A percentile compares a stretch with the other conserved stretches of the same genome.
Evolutionary conservation across 1,139 yeast species (phyloP).

Genomic region (Debaryomyces sp.): DNA sequence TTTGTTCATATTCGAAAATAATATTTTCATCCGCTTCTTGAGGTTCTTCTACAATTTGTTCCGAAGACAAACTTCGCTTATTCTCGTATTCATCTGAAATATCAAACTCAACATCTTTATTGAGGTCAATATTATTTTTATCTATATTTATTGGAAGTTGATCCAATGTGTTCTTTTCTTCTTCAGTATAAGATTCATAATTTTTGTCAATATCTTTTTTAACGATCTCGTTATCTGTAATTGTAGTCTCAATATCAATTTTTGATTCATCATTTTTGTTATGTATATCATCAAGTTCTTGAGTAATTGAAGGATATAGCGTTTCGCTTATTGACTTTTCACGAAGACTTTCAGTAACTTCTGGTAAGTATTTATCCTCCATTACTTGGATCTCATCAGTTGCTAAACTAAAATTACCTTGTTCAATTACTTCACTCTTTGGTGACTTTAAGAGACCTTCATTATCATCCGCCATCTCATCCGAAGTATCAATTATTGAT

Average conservation of each 20-base stretch:
- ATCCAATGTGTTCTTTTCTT: not conserved
- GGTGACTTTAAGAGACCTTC: not conserved
- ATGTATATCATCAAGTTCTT: not conserved
- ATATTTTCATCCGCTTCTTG: slow-evolving; percentile 10
- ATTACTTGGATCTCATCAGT: not conserved
- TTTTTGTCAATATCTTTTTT: too few species aligned
- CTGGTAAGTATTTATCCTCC: not conserved
- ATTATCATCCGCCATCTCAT: not conserved
- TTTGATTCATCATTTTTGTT: not conserved
- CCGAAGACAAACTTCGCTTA: not conserved
- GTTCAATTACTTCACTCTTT: not conserved
- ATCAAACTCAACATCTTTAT: not conserved
- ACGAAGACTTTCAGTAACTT: not conserved
- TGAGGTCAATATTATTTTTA: not conserved
- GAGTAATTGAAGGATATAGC: not conserved
- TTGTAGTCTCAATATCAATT: not conserved
- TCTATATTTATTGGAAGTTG: not conserved
- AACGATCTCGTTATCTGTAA: not conserved
- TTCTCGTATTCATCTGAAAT: not conserved
- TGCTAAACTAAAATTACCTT: not conserved
- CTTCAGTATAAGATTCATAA: not conserved
- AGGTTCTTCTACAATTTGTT: slow-evolving; percentile 9
- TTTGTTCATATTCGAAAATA: not conserved
- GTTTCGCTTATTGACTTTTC: not conserved
- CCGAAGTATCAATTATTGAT: not conserved